These are phyloP conservation scores for Cinchona pubescens DNA, from an alignment of 257 asterid genomes.

Conservation along the genomic window DNA sequence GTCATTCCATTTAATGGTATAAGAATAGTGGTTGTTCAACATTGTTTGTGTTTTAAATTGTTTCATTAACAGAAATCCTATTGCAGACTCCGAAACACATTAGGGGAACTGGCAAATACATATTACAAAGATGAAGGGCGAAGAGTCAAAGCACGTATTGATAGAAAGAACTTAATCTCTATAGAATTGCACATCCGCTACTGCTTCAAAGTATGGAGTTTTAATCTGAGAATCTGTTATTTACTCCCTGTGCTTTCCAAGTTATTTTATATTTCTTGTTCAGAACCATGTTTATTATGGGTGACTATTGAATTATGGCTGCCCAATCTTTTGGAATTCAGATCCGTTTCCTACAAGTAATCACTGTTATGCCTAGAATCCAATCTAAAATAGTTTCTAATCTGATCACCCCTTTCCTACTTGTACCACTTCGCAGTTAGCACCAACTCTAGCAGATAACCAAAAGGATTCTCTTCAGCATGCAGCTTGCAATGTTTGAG, in stretches of 20 bases:
- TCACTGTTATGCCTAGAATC: background rate
- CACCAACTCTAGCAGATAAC: background rate
- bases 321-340: background rate
- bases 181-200: conserved; percentile 78
- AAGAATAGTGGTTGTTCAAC: conserved; percentile 5
- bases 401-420: too few relatives aligned
- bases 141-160: conserved; percentile 71
- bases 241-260: background rate
- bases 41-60: conserved; percentile 9
- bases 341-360: background rate
- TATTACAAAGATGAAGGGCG: conserved; percentile 92
- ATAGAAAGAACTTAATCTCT: conserved; percentile 63
- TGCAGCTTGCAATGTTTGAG: background rate
- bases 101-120: conserved; percentile 65
- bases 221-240: background rate
- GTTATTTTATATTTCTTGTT: background rate
- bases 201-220: conserved; percentile 73
- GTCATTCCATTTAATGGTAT: conserved; percentile 19
- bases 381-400: background rate
- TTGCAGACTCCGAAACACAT: conserved; percentile 65
- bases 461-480: background rate
- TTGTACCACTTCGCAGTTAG: background rate
- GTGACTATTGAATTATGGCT: background rate
- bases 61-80: conserved; percentile 19
- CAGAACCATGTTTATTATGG: background rate